Percentiles rank a stretch among this genome's conserved stretches.
Conservation (phyloP, 331 rosid species). For the Malus hybrid region DNA sequence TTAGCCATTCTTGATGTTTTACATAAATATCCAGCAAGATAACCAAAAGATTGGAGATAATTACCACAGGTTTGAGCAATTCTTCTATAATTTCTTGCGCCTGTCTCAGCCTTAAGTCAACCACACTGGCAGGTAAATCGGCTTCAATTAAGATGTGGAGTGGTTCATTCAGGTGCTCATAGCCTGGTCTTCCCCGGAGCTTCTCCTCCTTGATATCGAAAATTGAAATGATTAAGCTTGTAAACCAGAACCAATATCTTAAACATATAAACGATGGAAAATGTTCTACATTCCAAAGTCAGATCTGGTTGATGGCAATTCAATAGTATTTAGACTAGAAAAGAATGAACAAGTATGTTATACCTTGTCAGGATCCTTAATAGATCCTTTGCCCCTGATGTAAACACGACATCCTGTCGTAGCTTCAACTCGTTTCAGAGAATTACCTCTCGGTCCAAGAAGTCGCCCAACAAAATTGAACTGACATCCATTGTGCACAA, state of each 20-base stretch:
- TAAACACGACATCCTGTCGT: constrained; percentile 95
- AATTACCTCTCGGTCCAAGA: constrained; percentile 94
- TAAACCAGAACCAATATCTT: background rate
- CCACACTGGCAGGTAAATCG: constrained; percentile 79
- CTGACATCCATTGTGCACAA: constrained; percentile 29
- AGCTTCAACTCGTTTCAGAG: constrained; percentile 94
- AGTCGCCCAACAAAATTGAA: constrained; percentile 98
- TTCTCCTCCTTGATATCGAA: constrained; percentile 71
- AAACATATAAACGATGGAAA: constrained; percentile 5
- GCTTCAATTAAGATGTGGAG: constrained; percentile 93
- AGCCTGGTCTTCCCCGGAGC: constrained; percentile 95
- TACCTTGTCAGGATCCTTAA: constrained; percentile 97
- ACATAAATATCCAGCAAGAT: background rate
- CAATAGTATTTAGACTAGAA: background rate
- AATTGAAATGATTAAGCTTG: constrained; percentile 7
- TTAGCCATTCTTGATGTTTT: background rate
- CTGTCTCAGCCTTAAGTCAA: constrained; percentile 81
- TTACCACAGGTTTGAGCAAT: constrained; percentile 96
- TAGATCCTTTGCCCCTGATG: constrained; percentile 91
- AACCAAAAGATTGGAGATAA: constrained; percentile 10
- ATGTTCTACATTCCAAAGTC: background rate
- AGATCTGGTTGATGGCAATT: background rate
- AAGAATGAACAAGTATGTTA: constrained; percentile 5
- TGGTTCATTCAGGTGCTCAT: constrained; percentile 90
- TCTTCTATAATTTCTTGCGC: constrained; percentile 96